A percentile compares a stretch with the other conserved stretches of the same genome.
phyloP scores from a whole-genome alignment of 1,139 yeast genomes.

The Chernovozyma sophiae-reginae region DNA sequence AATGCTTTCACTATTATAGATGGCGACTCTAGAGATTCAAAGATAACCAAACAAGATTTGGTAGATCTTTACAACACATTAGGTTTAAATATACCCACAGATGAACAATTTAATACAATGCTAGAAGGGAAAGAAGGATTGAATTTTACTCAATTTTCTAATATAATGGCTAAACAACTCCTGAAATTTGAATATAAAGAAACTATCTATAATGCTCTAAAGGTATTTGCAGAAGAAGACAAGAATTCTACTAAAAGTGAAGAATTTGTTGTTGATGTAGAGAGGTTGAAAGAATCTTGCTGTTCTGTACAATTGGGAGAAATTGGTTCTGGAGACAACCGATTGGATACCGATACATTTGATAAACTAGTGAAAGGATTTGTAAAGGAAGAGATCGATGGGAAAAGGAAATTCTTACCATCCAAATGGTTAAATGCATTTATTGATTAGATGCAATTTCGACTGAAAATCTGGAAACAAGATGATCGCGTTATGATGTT shows the following conservation, averaged over 20 bases:
- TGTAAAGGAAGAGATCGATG: slow-evolving; percentile 53
- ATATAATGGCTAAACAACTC: slow-evolving; percentile 60
- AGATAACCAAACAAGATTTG: slow-evolving; percentile 58
- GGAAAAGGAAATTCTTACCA: slow-evolving; percentile 52
- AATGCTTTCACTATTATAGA: slow-evolving; percentile 66
- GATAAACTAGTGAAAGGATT: slow-evolving; percentile 54
- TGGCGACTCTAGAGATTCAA: slow-evolving; percentile 72
- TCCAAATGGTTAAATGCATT: slow-evolving; percentile 58
- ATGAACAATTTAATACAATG: slow-evolving; percentile 47
- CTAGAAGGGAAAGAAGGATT: slow-evolving; percentile 41
- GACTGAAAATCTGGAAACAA: too few relatives aligned
- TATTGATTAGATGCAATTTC: slow-evolving; percentile 38
- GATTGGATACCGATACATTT: slow-evolving; percentile 51
- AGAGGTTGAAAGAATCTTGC: slow-evolving; percentile 47
- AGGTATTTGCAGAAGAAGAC: slow-evolving; percentile 48
- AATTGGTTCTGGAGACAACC: slow-evolving; percentile 44
- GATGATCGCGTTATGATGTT: too few relatives aligned
- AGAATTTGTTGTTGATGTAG: slow-evolving; percentile 43
- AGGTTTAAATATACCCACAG: slow-evolving; percentile 40
- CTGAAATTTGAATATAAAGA: slow-evolving; percentile 54
- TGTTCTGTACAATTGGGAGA: slow-evolving; percentile 44
- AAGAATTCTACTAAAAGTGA: slow-evolving; percentile 15
- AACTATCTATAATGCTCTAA: slow-evolving; percentile 62
- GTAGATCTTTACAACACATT: slow-evolving; percentile 49
- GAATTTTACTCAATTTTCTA: slow-evolving; percentile 67